phyloP scores from a whole-genome alignment of 2,329 filamentous ascomycete genomes.

The Phaeosphaeriaceae sp. region DNA sequence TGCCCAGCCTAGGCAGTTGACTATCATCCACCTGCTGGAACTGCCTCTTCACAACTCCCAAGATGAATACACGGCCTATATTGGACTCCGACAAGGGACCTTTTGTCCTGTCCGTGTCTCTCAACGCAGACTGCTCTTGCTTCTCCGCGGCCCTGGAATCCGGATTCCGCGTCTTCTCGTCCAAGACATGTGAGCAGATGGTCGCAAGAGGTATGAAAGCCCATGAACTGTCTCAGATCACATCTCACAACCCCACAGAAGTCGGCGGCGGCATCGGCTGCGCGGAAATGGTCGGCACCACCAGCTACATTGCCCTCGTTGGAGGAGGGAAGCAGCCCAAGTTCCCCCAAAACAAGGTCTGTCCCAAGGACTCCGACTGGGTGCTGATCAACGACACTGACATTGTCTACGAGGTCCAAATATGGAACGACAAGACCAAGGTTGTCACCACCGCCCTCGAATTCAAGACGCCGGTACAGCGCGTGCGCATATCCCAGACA shows the following conservation, averaged over 20 bases:
- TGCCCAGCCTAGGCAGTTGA: not conserved
- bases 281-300: conserved; percentile 85
- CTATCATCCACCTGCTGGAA: not conserved
- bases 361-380: conserved; percentile 36
- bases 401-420: conserved; percentile 67
- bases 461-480: conserved; percentile 79
- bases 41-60: conserved; percentile 6
- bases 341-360: conserved; percentile 84
- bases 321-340: conserved; percentile 87
- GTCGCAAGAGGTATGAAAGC: conserved; percentile 36
- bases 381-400: conserved; percentile 35
- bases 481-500: conserved; percentile 77
- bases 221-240: not conserved
- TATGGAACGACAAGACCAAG: conserved; percentile 89
- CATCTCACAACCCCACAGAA: conserved; percentile 31
- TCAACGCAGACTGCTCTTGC: conserved; percentile 84
- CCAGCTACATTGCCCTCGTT: conserved; percentile 88
- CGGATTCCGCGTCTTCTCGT: conserved; percentile 70
- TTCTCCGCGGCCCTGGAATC: conserved; percentile 88
- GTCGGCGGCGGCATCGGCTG: conserved; percentile 75
- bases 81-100: conserved; percentile 80
- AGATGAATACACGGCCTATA: conserved; percentile 88
- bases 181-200: conserved; percentile 39
- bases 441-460: conserved; percentile 79
- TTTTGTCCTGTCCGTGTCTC: conserved; percentile 80